phyloP scores from a whole-genome alignment of 1,139 yeast genomes.

The Trichomonascaceae sp. region DNA sequence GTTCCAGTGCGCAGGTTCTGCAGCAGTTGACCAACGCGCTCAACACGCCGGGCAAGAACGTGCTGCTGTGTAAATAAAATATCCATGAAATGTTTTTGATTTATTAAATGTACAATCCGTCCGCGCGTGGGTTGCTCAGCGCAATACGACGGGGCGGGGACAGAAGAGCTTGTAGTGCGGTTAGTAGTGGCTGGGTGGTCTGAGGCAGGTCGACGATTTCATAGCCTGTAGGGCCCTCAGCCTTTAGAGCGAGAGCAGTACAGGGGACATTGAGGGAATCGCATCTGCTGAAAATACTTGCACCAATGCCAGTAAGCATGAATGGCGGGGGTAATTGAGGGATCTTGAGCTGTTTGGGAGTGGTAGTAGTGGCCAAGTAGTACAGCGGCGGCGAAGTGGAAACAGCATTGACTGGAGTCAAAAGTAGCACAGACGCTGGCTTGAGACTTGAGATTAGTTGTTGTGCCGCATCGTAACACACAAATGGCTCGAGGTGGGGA shows the following conservation, averaged over 20 bases:
- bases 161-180: too few species aligned
- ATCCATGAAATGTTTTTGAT: too few species aligned
- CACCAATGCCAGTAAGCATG: conserved; percentile 17
- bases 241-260: conserved; percentile 15
- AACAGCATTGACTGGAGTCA: conserved; percentile 12
- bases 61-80: too few species aligned
- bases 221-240: conserved; percentile 20
- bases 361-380: conserved; percentile 5
- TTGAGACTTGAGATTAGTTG: conserved; percentile 7
- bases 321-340: conserved; percentile 15
- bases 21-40: too few species aligned
- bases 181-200: too few species aligned
- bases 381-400: conserved; percentile 10
- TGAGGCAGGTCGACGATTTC: conserved; percentile 18
- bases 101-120: too few species aligned
- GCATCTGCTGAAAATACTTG: conserved; percentile 14
- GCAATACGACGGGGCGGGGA: too few species aligned
- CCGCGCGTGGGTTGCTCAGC: too few species aligned
- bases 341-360: conserved; percentile 1
- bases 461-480: conserved; percentile 11
- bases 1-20: too few species aligned
- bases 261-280: conserved; percentile 10
- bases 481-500: conserved; percentile 11
- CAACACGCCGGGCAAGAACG: conserved; percentile 36
- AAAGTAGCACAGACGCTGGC: conserved; percentile 9